phyloP scores from a whole-genome alignment of 345 rosid genomes.

The Rubroshorea leprosula region DNA sequence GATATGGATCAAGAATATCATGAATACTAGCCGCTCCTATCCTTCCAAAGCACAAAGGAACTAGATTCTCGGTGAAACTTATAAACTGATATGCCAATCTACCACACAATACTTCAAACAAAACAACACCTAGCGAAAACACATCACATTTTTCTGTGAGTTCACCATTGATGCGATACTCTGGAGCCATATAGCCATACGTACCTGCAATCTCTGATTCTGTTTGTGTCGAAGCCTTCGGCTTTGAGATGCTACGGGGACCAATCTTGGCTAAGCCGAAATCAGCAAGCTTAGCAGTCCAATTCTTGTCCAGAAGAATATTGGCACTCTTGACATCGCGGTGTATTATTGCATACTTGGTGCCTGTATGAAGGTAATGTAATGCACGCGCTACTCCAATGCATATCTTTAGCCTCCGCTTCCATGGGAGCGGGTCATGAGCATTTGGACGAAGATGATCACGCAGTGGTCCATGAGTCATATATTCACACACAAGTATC shows the following conservation, averaged over 20 bases:
- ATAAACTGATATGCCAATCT: constrained; percentile 25
- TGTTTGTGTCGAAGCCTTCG: constrained; percentile 23
- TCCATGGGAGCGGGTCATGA: constrained; percentile 26
- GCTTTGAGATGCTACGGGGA: constrained; percentile 24
- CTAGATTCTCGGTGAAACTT: too few species aligned
- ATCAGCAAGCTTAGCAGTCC: constrained; percentile 33
- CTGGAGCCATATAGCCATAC: constrained; percentile 29
- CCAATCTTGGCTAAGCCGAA: constrained; percentile 34
- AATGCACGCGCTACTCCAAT: constrained; percentile 31
- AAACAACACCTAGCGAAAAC: constrained; percentile 36
- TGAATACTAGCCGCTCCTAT: constrained; percentile 22
- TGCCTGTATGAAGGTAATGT: constrained; percentile 33
- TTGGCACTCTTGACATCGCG: constrained; percentile 33
- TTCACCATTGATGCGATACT: constrained; percentile 24
- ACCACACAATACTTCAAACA: constrained; percentile 28
- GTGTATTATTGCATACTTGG: constrained; percentile 28
- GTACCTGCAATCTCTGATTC: constrained; percentile 27
- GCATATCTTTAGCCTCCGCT: constrained; percentile 31
- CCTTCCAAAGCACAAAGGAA: too few species aligned
- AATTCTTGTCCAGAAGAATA: constrained; percentile 32
- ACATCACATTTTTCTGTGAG: constrained; percentile 39
- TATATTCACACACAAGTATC: constrained; percentile 5
- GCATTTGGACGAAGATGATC: constrained; percentile 25
- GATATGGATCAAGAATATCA: constrained; percentile 21
- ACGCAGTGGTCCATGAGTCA: background rate